Percentiles rank a stretch among this genome's conserved stretches.
Evolutionary conservation across 1,139 yeast genomes (phyloP).

Genomic region (Taphrina populina): DNA sequence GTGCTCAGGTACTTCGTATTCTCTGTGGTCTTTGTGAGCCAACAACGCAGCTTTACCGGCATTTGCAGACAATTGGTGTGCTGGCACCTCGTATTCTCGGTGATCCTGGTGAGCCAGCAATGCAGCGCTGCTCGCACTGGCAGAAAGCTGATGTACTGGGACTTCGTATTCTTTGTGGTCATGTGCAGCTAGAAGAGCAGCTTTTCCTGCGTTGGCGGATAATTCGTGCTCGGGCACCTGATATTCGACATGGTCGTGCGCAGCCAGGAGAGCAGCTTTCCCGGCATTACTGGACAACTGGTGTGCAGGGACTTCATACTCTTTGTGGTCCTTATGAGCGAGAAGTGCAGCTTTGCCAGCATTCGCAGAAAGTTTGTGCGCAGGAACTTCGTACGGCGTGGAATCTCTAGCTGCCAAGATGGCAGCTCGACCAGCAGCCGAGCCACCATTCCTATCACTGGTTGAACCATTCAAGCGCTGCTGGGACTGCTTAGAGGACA

Average conservation of each 20-base stretch:
- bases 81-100: slow-evolving; percentile 15
- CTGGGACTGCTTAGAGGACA: slow-evolving; percentile 5
- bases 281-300: slow-evolving; percentile 27
- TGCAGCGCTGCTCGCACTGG: slow-evolving; percentile 32
- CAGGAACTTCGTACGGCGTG: slow-evolving; percentile 18
- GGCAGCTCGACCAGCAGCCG: slow-evolving; percentile 26
- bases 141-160: slow-evolving; percentile 24
- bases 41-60: slow-evolving; percentile 25
- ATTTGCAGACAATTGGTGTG: slow-evolving; percentile 19
- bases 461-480: slow-evolving; percentile 3
- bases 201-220: slow-evolving; percentile 26
- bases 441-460: neutral
- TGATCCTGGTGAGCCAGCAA: slow-evolving; percentile 22
- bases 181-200: slow-evolving; percentile 24
- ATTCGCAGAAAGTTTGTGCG: slow-evolving; percentile 16
- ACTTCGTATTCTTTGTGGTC: slow-evolving; percentile 21
- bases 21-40: slow-evolving; percentile 24
- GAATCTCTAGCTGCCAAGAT: slow-evolving; percentile 25
- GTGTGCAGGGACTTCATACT: slow-evolving; percentile 28
- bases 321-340: slow-evolving; percentile 19
- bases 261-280: slow-evolving; percentile 27
- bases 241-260: slow-evolving; percentile 16
- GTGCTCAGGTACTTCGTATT: slow-evolving; percentile 20
- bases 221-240: slow-evolving; percentile 27
- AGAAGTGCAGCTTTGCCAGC: slow-evolving; percentile 31